Base-by-base conservation (phyloP, 1,139 yeast species). In the Protomyces arabidopsidicola region DNA sequence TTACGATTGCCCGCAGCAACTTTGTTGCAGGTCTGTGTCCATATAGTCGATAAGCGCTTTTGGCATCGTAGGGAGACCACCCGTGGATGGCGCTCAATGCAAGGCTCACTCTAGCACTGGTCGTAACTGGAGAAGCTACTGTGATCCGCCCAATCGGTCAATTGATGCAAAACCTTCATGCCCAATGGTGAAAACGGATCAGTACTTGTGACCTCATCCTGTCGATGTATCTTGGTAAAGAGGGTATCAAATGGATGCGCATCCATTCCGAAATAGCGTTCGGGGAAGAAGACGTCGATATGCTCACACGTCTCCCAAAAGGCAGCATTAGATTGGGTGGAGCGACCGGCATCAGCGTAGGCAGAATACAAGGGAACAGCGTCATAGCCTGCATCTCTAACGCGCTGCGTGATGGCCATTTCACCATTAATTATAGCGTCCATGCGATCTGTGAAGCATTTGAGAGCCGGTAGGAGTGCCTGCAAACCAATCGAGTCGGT, bases 311-410 rank as follows among this genome's bases (percentile, higher is more conserved):
- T 18, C 10, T 45, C 48, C 61, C 61, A 57, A 24, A 50, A 57
- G 20, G 20, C 54, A 16, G 50, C 24, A 20, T 42, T 42, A 10
- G 22, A 16, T 20, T n/a, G 14, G 22, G 4, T 20, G 2, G 14
- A 18, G 22, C 48, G 48, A 18, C 48, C 48, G 22, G 12, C 48
- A 12, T 50, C 53, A 10, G 36, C 36, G 8, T 14, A 14, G 34
- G 36, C 36, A 12, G 50, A 16, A 36, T 57, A 57, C 18, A 57
- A 16, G 14, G 61, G 61, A 22, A 39, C 48, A n/a, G 56, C 62
- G 38, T 52, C 62, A 42, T 45, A 58, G 6, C 62, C 62, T 14
- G 62, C 62, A 10, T 52, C 62, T 12, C 62, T 22, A 2, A 58
- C 45, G 14, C 20, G 27, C 35, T 35, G 34, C 39, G 62, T 52